Conservation (phyloP, 23 red algal species). For the Gracilaria caudata region DNA sequence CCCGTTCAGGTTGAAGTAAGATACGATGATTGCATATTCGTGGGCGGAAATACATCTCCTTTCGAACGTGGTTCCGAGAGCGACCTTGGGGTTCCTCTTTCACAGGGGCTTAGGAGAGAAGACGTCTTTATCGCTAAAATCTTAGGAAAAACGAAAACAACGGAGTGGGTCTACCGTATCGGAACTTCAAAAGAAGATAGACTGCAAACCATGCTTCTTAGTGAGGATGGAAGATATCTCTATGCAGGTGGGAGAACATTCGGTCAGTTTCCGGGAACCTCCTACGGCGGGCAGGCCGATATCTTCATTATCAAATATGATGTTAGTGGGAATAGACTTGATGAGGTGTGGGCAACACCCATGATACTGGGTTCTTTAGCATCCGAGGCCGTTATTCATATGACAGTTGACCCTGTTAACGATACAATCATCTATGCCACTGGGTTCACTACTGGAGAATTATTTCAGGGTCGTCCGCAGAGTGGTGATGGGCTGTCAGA, state of each 20-base stretch:
- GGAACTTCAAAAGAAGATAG: slow-evolving; percentile 57
- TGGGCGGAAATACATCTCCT: slow-evolving; percentile 57
- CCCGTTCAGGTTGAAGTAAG: slow-evolving; percentile 24
- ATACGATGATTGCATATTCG: slow-evolving; percentile 19
- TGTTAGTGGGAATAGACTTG: slow-evolving; percentile 19
- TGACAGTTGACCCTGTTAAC: slow-evolving; percentile 36
- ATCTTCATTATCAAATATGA: slow-evolving; percentile 63
- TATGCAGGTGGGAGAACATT: slow-evolving; percentile 38
- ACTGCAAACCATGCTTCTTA: slow-evolving; percentile 44
- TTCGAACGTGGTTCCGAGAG: slow-evolving; percentile 38
- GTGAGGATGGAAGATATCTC: slow-evolving; percentile 29
- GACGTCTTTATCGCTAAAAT: slow-evolving; percentile 57
- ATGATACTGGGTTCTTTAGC: slow-evolving; percentile 42
- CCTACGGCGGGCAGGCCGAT: slow-evolving; percentile 41
- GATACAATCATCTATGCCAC: slow-evolving; percentile 48
- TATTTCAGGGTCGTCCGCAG: slow-evolving; percentile 34
- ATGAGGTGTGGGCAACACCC: slow-evolving; percentile 39
- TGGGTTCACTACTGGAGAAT: slow-evolving; percentile 44
- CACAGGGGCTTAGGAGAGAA: slow-evolving; percentile 24
- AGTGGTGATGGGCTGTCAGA: slow-evolving; percentile 25
- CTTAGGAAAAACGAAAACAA: background rate
- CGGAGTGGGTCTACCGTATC: slow-evolving; percentile 49
- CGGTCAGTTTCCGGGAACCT: slow-evolving; percentile 42
- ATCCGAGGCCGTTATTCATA: slow-evolving; percentile 44
- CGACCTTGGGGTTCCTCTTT: slow-evolving; percentile 37